Percentiles rank a stretch among this genome's conserved stretches.
Evolutionary conservation across 2,329 filamentous ascomycete species (phyloP).

Genomic region (Phoma herbarum): DNA sequence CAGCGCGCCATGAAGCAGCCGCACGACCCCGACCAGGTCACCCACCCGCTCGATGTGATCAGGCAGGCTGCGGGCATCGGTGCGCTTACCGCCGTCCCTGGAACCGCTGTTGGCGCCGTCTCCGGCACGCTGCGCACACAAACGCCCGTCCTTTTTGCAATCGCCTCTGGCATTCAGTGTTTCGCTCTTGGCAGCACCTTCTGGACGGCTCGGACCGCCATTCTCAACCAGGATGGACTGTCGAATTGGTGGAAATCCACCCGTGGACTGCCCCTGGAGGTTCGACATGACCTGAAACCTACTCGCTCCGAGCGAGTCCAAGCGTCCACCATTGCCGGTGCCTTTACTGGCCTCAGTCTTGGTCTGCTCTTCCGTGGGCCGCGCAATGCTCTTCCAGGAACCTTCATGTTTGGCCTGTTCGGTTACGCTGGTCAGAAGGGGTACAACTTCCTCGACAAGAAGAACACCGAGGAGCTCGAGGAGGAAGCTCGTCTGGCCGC

Average conservation of each 20-base stretch:
- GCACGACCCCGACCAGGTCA: constrained; percentile 37
- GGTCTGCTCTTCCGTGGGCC: constrained; percentile 63
- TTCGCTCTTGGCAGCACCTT: constrained; percentile 79
- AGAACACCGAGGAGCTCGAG: constrained; percentile 48
- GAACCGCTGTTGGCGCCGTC: constrained; percentile 64
- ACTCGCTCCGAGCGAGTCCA: constrained; percentile 67
- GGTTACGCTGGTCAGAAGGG: constrained; percentile 65
- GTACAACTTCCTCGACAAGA: constrained; percentile 62
- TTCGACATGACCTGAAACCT: constrained; percentile 55
- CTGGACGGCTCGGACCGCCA: constrained; percentile 67
- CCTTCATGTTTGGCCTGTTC: constrained; percentile 66
- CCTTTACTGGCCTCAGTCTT: constrained; percentile 65
- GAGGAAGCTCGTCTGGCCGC: constrained; percentile 44
- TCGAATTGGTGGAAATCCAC: constrained; percentile 43
- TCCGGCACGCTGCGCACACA: constrained; percentile 67
- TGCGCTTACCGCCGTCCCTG: constrained; percentile 64
- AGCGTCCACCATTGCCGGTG: constrained; percentile 76
- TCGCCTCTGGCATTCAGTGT: constrained; percentile 80
- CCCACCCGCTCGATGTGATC: constrained; percentile 40
- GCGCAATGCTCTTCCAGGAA: constrained; percentile 60
- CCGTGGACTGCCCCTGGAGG: constrained; percentile 34
- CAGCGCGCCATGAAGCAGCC: constrained; percentile 30
- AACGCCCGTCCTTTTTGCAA: constrained; percentile 73
- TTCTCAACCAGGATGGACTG: constrained; percentile 49
- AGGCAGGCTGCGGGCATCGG: constrained; percentile 39